These are phyloP conservation scores for Wolfiporia cocos DNA, from an alignment of 1,284 basidiomycete species.

Conservation along the genomic window DNA sequence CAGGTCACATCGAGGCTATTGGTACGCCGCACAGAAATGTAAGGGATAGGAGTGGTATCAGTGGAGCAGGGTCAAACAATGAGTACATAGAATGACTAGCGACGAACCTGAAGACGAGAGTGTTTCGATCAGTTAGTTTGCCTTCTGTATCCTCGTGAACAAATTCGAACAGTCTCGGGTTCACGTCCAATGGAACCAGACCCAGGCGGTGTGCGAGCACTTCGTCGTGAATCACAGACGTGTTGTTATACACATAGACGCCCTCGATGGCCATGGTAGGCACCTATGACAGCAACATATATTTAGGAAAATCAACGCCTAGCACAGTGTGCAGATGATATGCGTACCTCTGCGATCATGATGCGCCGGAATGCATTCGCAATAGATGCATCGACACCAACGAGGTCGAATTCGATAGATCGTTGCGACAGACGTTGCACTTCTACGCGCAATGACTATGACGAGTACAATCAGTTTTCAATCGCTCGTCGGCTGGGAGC, in stretches of 20 bases:
- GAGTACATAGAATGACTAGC: not conserved
- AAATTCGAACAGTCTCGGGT: conserved; percentile 60
- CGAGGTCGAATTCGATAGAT: conserved; percentile 90
- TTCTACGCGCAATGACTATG: conserved; percentile 65
- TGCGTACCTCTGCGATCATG: conserved; percentile 85
- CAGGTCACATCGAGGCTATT: too few species aligned
- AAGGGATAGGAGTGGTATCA: too few species aligned
- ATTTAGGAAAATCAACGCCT: not conserved
- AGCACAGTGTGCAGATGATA: not conserved
- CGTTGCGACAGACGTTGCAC: conserved; percentile 76
- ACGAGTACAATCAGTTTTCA: not conserved
- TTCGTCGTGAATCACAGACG: conserved; percentile 92
- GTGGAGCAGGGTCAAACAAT: too few species aligned
- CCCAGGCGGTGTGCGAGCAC: conserved; percentile 90
- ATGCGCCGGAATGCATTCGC: conserved; percentile 93
- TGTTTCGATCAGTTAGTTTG: conserved; percentile 81
- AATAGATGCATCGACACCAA: conserved; percentile 94
- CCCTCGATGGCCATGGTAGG: conserved; percentile 92
- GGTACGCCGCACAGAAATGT: too few species aligned
- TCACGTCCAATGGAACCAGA: conserved; percentile 84
- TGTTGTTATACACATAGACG: conserved; percentile 96
- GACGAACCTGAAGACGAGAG: conserved; percentile 70
- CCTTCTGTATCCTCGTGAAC: conserved; percentile 24
- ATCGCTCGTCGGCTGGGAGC: not conserved
- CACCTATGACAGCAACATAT: conserved; percentile 43